Percentiles rank a stretch among this genome's conserved stretches.
phyloP scores from a whole-genome alignment of 2,329 filamentous ascomycete genomes.

The Westerdykella ornata region DNA sequence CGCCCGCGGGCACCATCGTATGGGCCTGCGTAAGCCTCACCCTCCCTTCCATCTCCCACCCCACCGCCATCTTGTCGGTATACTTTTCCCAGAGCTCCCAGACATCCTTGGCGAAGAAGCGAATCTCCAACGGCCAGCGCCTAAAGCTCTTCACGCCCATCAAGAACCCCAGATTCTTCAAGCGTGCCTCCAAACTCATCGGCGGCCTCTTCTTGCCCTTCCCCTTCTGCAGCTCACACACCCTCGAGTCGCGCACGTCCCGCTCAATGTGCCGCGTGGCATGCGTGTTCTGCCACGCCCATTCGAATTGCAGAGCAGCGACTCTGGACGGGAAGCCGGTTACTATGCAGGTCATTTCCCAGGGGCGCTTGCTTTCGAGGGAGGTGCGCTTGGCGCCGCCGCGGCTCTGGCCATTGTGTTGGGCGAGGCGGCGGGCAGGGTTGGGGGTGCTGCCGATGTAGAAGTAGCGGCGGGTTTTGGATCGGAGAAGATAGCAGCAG shows the following conservation, averaged over 20 bases:
- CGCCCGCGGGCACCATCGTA: constrained; percentile 14
- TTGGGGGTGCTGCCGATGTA: constrained; percentile 93
- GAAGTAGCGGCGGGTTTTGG: constrained; percentile 62
- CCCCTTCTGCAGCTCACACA: constrained; percentile 22
- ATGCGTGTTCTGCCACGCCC: constrained; percentile 86
- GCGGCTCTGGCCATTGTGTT: constrained; percentile 80
- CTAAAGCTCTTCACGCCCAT: constrained; percentile 72
- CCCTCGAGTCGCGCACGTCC: constrained; percentile 32
- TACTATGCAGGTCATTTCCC: constrained; percentile 73
- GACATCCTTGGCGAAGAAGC: constrained; percentile 70
- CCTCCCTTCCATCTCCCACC: constrained; percentile 16
- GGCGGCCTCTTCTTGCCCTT: constrained; percentile 41
- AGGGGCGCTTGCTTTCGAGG: constrained; percentile 62
- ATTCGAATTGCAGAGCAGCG: constrained; percentile 92
- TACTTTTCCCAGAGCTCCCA: constrained; percentile 61
- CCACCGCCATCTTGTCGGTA: constrained; percentile 4
- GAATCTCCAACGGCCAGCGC: constrained; percentile 73
- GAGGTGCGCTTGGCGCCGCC: constrained; percentile 78
- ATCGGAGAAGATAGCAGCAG: constrained; percentile 86
- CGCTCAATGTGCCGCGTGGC: constrained; percentile 67
- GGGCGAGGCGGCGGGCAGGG: constrained; percentile 72
- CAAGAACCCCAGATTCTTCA: constrained; percentile 77
- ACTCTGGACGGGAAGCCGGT: constrained; percentile 83
- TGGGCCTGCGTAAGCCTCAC: constrained; percentile 28
- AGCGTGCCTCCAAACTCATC: constrained; percentile 57